Base-by-base conservation (phyloP, 163 green algal species). In the Scenedesmus sp. region DNA sequence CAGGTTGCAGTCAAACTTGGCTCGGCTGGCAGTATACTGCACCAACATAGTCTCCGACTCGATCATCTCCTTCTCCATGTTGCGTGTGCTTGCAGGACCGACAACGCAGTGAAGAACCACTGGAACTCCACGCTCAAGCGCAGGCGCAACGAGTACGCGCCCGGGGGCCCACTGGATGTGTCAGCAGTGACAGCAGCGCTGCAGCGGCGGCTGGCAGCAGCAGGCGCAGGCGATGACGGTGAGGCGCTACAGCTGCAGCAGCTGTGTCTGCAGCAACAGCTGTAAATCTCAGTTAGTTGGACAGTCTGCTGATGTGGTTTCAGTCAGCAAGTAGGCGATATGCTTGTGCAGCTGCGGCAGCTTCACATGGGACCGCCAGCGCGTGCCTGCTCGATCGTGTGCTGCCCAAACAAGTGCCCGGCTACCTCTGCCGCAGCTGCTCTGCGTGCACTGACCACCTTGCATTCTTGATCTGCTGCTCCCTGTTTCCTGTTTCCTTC, bases 41-140 rank as follows among this genome's bases (percentile, higher is more conserved):
- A 56, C 46, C 7, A 46, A 46, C 34, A 46, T 46, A 46, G 34
- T 46, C 34, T 46, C 34, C 34, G 34, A 46, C 34, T 46, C 34
- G 34, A 46, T 46, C 34, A 46, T 46, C 34, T 46, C 34, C n/a
- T 79, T 16, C 2, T 18, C 15, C 56, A 7, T 81, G 23, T 3
- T 10, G 20, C 23, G 59, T 15, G 12, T 76, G 15, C 52, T 57
- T 92, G 94, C 64, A 95, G 97, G 82, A 99, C 97, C 0, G 97
- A 98, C 92, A 98, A 98, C 87, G 95, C 96, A 10, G 96, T 98
- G 1, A 98, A 98, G 92, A 98, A 98, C 91, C 96, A 97, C 77
- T 98, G 97, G 97, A 98, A 95, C 56, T 93, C 90, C 10, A 94
- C 92, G 56, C 91, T 95, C 7, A 94, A 94, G 88, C 87, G 92